These are phyloP conservation scores for Pleurotus giganteus DNA, from an alignment of 768 basidiomycete genomes.

Conservation along the genomic window DNA sequence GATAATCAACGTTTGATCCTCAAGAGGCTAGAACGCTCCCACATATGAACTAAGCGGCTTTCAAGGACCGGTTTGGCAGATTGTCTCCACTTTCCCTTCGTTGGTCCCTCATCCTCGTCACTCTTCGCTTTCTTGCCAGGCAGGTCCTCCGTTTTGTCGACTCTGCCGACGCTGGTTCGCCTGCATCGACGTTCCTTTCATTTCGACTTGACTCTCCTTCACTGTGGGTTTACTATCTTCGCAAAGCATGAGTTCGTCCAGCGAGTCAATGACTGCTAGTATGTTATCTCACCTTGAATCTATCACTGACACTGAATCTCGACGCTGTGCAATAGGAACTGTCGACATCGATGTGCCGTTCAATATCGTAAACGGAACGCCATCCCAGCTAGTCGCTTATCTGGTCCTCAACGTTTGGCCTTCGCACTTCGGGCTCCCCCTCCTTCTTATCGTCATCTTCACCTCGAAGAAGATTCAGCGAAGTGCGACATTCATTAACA, in stretches of 20 bases:
- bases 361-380: conserved; percentile 42
- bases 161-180: conserved; percentile 5
- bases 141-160: conserved; percentile 1
- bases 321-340: background rate
- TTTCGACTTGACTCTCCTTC: background rate
- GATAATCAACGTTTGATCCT: background rate
- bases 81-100: background rate
- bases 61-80: background rate
- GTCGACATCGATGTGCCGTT: conserved; percentile 13
- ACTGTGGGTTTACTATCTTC: background rate
- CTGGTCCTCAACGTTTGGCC: conserved; percentile 49
- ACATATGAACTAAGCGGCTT: background rate
- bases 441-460: conserved; percentile 37
- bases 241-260: conserved; percentile 1
- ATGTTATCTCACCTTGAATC: background rate
- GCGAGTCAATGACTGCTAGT: background rate
- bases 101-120: background rate
- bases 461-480: conserved; percentile 41
- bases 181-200: background rate
- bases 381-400: conserved; percentile 36
- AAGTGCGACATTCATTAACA: conserved; percentile 45
- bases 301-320: background rate
- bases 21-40: background rate
- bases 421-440: conserved; percentile 46
- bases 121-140: background rate